A percentile compares a stretch with the other conserved stretches of the same genome.
Conservation (phyloP, 345 rosid genomes). For the Cardiospermum halicacabum region DNA sequence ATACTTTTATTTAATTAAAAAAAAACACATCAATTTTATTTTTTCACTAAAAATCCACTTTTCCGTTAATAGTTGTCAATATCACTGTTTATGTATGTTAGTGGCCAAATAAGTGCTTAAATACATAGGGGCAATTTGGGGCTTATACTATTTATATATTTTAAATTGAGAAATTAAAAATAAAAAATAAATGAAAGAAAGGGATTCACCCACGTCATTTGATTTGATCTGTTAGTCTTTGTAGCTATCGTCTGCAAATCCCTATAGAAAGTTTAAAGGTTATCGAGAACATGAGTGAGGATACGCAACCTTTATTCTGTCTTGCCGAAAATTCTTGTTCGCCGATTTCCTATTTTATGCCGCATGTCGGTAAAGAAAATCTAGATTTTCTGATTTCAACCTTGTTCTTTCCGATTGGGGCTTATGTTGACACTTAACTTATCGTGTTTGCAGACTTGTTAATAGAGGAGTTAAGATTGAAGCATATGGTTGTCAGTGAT, state of each 20-base stretch:
- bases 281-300: constrained; percentile 51
- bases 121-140: too few species aligned
- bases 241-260: constrained; percentile 57
- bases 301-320: constrained; percentile 76
- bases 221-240: too few species aligned
- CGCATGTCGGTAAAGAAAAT: constrained; percentile 64
- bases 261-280: constrained; percentile 60
- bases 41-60: too few species aligned
- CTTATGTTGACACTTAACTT: constrained; percentile 47
- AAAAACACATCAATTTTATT: too few species aligned
- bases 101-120: too few species aligned
- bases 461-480: constrained; percentile 57
- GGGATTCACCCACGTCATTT: too few species aligned
- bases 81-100: too few species aligned
- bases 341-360: constrained; percentile 49
- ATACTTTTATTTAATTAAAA: too few species aligned
- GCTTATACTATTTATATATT: too few species aligned
- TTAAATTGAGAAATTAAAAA: too few species aligned
- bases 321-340: constrained; percentile 46
- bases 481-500: constrained; percentile 60
- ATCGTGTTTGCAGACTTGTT: constrained; percentile 48
- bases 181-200: too few species aligned
- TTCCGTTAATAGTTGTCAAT: too few species aligned
- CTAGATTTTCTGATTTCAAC: constrained; percentile 65
- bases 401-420: constrained; percentile 68